Conservation (phyloP, 78 protist species). For the slime mould (Dictyostelium discoideum) region DNA sequence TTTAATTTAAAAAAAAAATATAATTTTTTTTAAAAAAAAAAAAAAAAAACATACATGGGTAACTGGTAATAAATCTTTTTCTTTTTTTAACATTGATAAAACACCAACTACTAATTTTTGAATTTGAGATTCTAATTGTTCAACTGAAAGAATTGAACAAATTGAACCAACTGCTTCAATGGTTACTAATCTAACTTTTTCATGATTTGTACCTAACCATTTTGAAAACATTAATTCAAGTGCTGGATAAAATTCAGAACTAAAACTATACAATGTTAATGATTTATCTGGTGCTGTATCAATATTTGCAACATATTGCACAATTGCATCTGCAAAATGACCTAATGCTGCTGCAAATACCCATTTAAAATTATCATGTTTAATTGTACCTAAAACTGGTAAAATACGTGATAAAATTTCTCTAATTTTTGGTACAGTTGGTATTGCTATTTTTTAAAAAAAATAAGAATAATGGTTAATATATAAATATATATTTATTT, state of each 20-base stretch:
- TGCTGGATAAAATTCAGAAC: conserved; percentile 80
- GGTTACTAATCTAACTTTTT: conserved; percentile 78
- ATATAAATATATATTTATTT: too few species aligned
- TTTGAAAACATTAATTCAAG: conserved; percentile 71
- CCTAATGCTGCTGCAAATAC: conserved; percentile 87
- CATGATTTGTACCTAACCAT: conserved; percentile 78
- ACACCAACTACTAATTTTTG: conserved; percentile 53
- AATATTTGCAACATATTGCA: conserved; percentile 64
- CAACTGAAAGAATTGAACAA: conserved; percentile 35
- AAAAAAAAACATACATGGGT: conserved; percentile 30
- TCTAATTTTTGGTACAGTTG: conserved; percentile 75
- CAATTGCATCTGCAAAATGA: conserved; percentile 86
- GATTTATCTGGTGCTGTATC: conserved; percentile 66
- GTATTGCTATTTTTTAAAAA: conserved; percentile 20
- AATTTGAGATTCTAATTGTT: conserved; percentile 70
- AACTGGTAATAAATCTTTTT: conserved; percentile 80
- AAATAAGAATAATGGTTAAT: too few species aligned
- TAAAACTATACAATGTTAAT: conserved; percentile 60
- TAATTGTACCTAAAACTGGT: conserved; percentile 83
- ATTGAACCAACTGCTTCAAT: conserved; percentile 82
- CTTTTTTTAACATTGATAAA: conserved; percentile 69
- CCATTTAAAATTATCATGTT: conserved; percentile 89
- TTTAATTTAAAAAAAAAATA: background rate
- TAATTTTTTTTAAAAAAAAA: background rate
- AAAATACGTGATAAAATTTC: conserved; percentile 77